These are phyloP conservation scores for Symbiodinium natans DNA, from an alignment of 73 alveolate species.

Conservation along the genomic window DNA sequence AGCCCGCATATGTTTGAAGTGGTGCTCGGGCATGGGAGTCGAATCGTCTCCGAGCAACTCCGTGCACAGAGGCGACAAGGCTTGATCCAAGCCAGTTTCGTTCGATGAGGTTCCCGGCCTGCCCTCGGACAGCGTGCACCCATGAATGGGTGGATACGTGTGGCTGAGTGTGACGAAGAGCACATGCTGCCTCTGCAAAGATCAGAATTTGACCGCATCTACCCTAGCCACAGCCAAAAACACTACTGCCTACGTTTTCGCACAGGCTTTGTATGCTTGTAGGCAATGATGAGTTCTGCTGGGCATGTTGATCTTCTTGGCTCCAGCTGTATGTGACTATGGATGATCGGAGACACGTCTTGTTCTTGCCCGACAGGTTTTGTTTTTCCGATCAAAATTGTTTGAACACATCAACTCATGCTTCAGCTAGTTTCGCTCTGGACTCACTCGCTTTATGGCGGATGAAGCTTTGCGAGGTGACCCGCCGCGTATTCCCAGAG, in stretches of 20 bases:
- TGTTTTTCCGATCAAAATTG: no score
- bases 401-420: no score
- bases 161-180: not conserved
- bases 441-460: not conserved
- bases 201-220: not conserved
- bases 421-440: not conserved
- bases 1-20: no score
- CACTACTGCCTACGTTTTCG: no score
- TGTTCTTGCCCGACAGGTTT: no score
- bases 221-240: no score
- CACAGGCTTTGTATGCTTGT: no score
- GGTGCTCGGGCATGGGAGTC: no score
- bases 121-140: not conserved
- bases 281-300: not conserved
- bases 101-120: not conserved
- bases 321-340: not conserved
- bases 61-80: not conserved
- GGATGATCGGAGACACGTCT: no score
- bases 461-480: constrained; percentile 1
- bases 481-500: no score
- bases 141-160: not conserved
- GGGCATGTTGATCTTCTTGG: no score
- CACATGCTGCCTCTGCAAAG: not conserved
- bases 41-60: not conserved
- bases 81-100: not conserved